Conservation (phyloP, 208 protist species). For the Plasmodiophora brassicae region DNA sequence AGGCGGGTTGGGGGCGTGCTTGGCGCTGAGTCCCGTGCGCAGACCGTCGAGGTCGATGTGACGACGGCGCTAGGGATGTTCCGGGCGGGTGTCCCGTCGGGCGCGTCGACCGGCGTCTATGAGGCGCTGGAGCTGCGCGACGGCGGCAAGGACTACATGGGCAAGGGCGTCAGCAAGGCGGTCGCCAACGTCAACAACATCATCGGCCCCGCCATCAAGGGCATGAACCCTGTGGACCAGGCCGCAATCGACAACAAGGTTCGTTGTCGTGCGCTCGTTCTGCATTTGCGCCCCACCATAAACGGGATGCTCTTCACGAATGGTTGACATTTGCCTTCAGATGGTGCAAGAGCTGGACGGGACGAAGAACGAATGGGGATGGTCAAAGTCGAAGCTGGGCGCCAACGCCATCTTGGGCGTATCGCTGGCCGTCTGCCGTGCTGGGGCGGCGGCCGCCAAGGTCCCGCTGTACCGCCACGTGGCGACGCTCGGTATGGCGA, state of each 20-base stretch:
- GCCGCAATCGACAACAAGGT: conserved; percentile 83
- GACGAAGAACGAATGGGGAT: conserved; percentile 83
- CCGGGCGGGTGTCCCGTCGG: conserved; percentile 90
- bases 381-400: conserved; percentile 76
- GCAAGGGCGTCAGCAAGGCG: conserved; percentile 89
- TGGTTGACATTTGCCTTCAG: conserved; percentile 17
- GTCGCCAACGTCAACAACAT: conserved; percentile 92
- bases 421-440: conserved; percentile 92
- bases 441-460: conserved; percentile 74
- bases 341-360: conserved; percentile 79
- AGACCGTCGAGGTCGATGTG: conserved; percentile 89
- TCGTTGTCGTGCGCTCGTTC: conserved; percentile 46
- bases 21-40: not conserved
- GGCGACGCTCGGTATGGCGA: conserved; percentile 78
- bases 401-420: conserved; percentile 96
- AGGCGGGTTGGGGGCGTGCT: not conserved
- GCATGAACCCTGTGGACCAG: conserved; percentile 78
- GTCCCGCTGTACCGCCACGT: conserved; percentile 93
- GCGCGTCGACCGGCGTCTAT: conserved; percentile 96
- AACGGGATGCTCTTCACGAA: not conserved
- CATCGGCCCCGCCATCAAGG: conserved; percentile 81
- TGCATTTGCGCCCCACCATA: not conserved
- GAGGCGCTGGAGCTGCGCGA: conserved; percentile 93
- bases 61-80: conserved; percentile 79
- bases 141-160: conserved; percentile 82